Conservation (phyloP, 2,329 filamentous ascomycete genomes). For the Talaromyces sp. region DNA sequence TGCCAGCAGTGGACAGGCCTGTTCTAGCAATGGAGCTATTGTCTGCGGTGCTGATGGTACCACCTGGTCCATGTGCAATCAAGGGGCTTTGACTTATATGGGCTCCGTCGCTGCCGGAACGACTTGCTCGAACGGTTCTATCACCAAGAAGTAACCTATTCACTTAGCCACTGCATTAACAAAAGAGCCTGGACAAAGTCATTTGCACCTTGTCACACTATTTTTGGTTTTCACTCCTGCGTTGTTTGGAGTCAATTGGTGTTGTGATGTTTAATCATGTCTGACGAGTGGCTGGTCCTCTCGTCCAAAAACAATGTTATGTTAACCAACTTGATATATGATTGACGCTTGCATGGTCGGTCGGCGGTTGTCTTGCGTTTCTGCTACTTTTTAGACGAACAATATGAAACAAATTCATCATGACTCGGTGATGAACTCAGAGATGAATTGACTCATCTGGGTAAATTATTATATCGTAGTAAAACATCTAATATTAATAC, state of each 20-base stretch:
- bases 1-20: background rate
- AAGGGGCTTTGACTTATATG: slow-evolving; percentile 33
- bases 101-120: slow-evolving; percentile 38
- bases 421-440: background rate
- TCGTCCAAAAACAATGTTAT: background rate
- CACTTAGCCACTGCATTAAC: background rate
- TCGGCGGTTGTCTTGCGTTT: background rate
- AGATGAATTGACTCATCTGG: background rate
- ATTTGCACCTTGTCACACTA: background rate
- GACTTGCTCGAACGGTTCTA: slow-evolving; percentile 28
- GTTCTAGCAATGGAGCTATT: slow-evolving; percentile 30
- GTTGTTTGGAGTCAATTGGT: background rate
- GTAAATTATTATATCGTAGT: background rate
- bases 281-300: background rate
- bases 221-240: background rate
- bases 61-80: slow-evolving; percentile 34
- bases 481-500: slow-evolving; percentile 1
- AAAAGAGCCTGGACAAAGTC: background rate
- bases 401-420: background rate
- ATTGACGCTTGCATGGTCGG: background rate
- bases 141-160: slow-evolving; percentile 11
- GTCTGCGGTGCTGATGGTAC: slow-evolving; percentile 32
- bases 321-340: background rate
- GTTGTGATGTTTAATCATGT: background rate
- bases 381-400: background rate